These are phyloP conservation scores for Rosa multiflora DNA, from an alignment of 306 rosid species.

Conservation along the genomic window DNA sequence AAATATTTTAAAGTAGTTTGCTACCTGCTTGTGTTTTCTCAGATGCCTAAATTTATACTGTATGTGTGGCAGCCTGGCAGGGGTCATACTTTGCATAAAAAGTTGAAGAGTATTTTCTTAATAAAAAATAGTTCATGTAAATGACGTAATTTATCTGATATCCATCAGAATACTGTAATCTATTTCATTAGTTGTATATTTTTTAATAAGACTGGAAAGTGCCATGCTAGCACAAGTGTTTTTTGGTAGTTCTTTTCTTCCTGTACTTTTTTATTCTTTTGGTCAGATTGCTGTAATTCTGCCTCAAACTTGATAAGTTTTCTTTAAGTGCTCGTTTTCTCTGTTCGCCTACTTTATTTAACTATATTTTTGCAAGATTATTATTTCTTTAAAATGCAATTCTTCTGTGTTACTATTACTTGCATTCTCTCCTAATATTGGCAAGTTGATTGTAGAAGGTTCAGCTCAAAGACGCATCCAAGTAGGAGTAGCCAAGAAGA, in stretches of 20 bases:
- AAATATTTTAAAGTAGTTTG: neutral
- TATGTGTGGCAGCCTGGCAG: neutral
- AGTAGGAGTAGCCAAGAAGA: slow-evolving; percentile 85
- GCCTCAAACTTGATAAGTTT: neutral
- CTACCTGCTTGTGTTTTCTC: neutral
- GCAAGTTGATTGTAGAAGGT: slow-evolving; percentile 47
- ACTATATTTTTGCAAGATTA: neutral
- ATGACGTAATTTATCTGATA: neutral
- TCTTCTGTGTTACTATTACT: neutral
- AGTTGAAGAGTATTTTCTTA: neutral
- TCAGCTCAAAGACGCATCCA: slow-evolving; percentile 74
- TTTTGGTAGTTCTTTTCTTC: neutral
- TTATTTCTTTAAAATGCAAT: neutral
- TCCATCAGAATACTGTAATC: neutral
- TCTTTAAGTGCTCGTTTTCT: neutral
- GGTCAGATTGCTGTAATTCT: neutral
- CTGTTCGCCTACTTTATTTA: neutral
- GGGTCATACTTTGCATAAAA: neutral
- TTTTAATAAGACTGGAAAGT: neutral
- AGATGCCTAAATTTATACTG: neutral
- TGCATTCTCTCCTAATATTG: slow-evolving; percentile 16
- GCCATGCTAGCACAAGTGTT: neutral
- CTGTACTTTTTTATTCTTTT: neutral
- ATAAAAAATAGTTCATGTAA: neutral
- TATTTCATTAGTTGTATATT: neutral